Evolutionary conservation across 2,329 filamentous ascomycete species (phyloP).

Genomic region (Talaromyces sp.): DNA sequence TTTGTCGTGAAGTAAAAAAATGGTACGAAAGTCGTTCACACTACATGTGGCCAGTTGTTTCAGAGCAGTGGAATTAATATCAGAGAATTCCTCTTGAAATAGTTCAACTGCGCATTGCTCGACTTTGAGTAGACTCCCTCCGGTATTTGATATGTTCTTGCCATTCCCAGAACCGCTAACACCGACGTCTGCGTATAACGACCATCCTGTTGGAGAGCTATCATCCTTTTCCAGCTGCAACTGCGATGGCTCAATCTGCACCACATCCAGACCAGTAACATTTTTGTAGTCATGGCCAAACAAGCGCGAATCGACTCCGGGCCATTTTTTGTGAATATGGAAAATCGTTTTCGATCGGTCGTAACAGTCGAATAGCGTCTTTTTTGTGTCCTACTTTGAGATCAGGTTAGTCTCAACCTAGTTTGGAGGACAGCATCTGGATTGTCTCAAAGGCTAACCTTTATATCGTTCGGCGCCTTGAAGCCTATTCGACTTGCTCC

Average conservation of each 20-base stretch:
- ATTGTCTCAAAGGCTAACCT: conserved; percentile 1
- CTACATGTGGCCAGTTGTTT: conserved; percentile 26
- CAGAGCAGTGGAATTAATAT: conserved; percentile 24
- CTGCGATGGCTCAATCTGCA: conserved; percentile 12
- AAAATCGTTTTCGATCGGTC: conserved; percentile 9
- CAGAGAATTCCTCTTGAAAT: conserved; percentile 29
- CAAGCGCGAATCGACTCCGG: conserved; percentile 14
- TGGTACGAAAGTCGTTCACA: conserved; percentile 34
- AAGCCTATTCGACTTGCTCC: conserved; percentile 10
- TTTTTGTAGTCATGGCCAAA: conserved; percentile 4
- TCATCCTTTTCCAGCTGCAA: conserved; percentile 5
- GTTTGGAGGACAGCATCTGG: neutral
- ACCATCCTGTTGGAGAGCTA: conserved; percentile 5
- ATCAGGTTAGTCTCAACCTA: neutral
- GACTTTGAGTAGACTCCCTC: conserved; percentile 24
- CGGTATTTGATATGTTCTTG: conserved; percentile 19
- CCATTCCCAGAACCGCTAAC: conserved; percentile 17
- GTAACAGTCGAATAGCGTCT: conserved; percentile 10
- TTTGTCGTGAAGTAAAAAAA: conserved; percentile 34
- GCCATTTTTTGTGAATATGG: conserved; percentile 17
- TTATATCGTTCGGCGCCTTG: conserved; percentile 1
- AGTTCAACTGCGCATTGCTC: conserved; percentile 25
- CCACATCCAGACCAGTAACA: conserved; percentile 1
- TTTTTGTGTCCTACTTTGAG: conserved; percentile 2
- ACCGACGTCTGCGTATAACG: conserved; percentile 15